Evolutionary conservation across 2,329 filamentous ascomycete species (phyloP).

Genomic region (Phyllosticta citriasiana): DNA sequence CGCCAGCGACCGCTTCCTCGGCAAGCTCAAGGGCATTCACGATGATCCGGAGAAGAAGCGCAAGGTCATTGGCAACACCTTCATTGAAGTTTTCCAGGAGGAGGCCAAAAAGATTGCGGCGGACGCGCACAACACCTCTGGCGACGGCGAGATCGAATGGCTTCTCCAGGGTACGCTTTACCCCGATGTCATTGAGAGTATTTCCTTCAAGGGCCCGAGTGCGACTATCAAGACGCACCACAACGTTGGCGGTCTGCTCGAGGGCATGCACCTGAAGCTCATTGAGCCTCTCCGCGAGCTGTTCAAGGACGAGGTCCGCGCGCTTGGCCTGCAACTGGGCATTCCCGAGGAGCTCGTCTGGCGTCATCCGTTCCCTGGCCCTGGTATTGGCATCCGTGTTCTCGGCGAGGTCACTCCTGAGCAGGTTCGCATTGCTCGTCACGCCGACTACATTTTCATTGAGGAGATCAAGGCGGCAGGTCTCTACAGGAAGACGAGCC

Average conservation of each 20-base stretch:
- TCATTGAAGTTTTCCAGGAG: constrained; percentile 75
- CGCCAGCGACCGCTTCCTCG: constrained; percentile 67
- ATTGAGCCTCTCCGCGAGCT: constrained; percentile 72
- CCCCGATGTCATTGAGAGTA: constrained; percentile 61
- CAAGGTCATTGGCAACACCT: constrained; percentile 77
- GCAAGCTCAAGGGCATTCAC: constrained; percentile 60
- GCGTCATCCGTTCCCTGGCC: constrained; percentile 69
- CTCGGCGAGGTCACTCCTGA: constrained; percentile 76
- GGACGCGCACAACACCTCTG: constrained; percentile 54
- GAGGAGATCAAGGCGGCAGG: constrained; percentile 62
- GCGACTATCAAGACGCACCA: constrained; percentile 67
- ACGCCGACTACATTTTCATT: constrained; percentile 72
- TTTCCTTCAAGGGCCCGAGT: constrained; percentile 63
- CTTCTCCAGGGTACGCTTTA: constrained; percentile 83
- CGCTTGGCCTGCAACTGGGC: constrained; percentile 57
- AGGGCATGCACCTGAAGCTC: constrained; percentile 54
- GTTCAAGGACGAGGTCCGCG: constrained; percentile 75
- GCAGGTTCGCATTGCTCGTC: constrained; percentile 66
- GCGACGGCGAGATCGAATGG: constrained; percentile 70
- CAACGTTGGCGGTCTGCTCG: constrained; percentile 60
- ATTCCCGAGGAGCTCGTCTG: constrained; percentile 67
- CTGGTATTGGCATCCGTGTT: constrained; percentile 67
- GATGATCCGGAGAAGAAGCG: constrained; percentile 77
- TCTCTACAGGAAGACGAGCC: constrained; percentile 60
- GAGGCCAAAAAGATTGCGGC: constrained; percentile 67